Base-by-base conservation (phyloP, 495 filamentous ascomycete genomes). In the Neurospora sp. region DNA sequence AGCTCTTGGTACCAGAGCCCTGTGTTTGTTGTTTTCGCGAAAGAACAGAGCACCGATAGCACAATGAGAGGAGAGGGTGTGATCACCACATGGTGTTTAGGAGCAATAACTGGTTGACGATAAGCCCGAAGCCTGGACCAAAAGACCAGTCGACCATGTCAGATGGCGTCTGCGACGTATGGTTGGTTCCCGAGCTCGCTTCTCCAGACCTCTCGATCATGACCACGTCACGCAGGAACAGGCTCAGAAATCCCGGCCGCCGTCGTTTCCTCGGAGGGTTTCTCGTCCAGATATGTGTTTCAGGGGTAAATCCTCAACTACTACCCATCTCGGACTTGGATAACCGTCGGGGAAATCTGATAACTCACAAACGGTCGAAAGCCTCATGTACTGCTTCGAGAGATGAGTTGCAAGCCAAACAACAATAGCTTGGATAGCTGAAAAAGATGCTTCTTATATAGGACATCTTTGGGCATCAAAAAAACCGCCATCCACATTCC, bases 161-260 rank as follows among this genome's bases (percentile, higher is more conserved):
- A 65, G 53, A 65, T 65, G 53, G 68, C 38, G 10, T 61, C 68
- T 73, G 4, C 18, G 14, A 70, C 3, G 35, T 40, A 61, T 72
- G 40, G 74, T 76, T 74, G 75, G 75, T 35, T 45, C 37, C 10
- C 4, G 5, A 31, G 45, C 3, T 22, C 35, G 22, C n/a, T 59
- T 70, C 53, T 38, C 27, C 38, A 42, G 75, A 38, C 75, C 72
- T 72, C 45, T 70, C 44, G 69, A 68, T 37, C 37, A 59, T 20
- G 75, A 74, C 75, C 75, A 76, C 75, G 75, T 76, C 75, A 75
- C 40, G 31, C 31, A 27, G 73, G 61, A 69, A 72, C 37, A 40
- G 42, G 20, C 69, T 70, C 69, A 69, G 70, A 22, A 31, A 61
- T 72, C n/a, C 65, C 68, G 38, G 41, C 38, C 45, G 45, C 45